Evolutionary conservation across 805 yeast species (phyloP), one percentile per base, ranked within the genome.

Genomic region (Metschnikowia lachancei): DNA sequence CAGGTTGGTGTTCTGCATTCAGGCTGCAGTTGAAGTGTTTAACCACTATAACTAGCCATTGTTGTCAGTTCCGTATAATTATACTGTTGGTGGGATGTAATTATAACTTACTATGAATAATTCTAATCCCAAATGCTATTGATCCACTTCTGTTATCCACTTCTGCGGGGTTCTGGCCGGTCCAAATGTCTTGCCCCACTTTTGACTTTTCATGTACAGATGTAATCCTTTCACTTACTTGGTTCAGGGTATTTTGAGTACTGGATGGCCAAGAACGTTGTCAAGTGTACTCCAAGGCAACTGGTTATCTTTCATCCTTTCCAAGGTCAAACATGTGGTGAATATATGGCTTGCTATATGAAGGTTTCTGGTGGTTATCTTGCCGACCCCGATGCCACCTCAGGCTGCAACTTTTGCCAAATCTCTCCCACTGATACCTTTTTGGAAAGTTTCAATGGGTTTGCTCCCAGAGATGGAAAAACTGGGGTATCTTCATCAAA

Each of bases 121-220:
- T n/a, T n/a, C n/a, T n/a, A n/a, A n/a, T n/a, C n/a, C n/a, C n/a
- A n/a, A n/a, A n/a, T n/a, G n/a, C n/a, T n/a, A n/a, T n/a, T n/a
- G n/a, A n/a, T n/a, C n/a, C n/a, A n/a, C n/a, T n/a, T n/a, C n/a
- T n/a, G n/a, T n/a, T n/a, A n/a, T n/a, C n/a, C n/a, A 78, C 45
- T 85, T 86, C 78, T 84, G 89, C 74, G 95, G 95, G 74, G 87
- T 84, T 36, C 68, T 87, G 68, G 81, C 78, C 13, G 49, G 51
- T 7, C 95, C 79, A 3, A 31, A 38, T 19, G 53, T 72, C 43
- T 76, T 86, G 82, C 94, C 95, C 11, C 82, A 87, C 1, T 87
- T 87, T 71, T 87, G 95, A 95, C 80, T 78, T 39, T 87, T 85
- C 62, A 85, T 87, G 90, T 83, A 85, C 77, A 77, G 85, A 54